Evolutionary conservation across 1,284 basidiomycete species (phyloP), one percentile per base, ranked within the genome.

Genomic region (Naganishia cerealis): DNA sequence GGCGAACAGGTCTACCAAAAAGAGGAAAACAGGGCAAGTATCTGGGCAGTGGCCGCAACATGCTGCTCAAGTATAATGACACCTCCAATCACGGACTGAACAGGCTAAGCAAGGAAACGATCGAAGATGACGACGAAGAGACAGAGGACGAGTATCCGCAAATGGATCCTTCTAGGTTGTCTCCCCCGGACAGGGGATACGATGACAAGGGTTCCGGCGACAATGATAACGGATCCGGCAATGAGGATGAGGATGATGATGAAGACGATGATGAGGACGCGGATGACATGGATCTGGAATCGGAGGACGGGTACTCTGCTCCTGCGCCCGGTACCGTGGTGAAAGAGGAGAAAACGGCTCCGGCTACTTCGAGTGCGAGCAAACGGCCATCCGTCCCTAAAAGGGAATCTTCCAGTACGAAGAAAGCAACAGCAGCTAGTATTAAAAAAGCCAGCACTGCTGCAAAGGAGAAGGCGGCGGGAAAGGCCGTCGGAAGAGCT

Each of bases 231-330:
- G 39, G 29, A 38, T 26, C 21, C 13, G 83, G 77, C 0, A 82
- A 83, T 73, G 74, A 76, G 3, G 72, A 74, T 16, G 78, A 80
- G 12, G 80, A 80, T 38, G 78, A 72, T 12, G 74, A 67, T 15
- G 78, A 73, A n/a, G 81, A 76, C 1, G 78, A 74, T 0, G 81
- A 81, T 3, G 70, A 70, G 0, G 82, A 78, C 13, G 83, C 84
- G 21, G 67, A 68, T 48, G 70, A 71, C 16, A 33, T 68, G 12
- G 67, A 68, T 42, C 55, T 71, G 24, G 70, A 71, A 54, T 71
- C 70, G 16, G 70, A 71, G 29, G 70, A 71, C 57, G 70, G 70
- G 5, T 71, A 71, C 53, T 63, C 50, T 16, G 66, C 65, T n/a
- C 53, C 65, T 7, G 21, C 59, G 52, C 67, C 54, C 13, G 46